Base-by-base conservation (phyloP, 106 monocot genomes). In the Chionographis japonica region DNA sequence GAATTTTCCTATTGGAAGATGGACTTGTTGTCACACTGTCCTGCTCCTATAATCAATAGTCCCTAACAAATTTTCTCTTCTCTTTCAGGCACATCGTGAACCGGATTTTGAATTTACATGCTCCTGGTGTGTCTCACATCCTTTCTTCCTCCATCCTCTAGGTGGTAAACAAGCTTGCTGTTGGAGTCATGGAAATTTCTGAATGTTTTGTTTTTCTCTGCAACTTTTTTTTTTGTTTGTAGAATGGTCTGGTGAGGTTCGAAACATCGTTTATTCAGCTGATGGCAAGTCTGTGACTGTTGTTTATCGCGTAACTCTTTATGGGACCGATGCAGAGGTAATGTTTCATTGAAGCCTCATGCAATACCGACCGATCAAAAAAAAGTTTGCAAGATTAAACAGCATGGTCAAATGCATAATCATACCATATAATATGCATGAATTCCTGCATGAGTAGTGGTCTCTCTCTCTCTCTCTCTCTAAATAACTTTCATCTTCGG, bases 241-340 rank as follows among this genome's bases (percentile, higher is more conserved):
- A 93, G 97, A 99, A 76, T 99, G 93, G 98, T 99, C 98, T 70
- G 93, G 93, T 59, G 90, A 99, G 65, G 78, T 99, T 41, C 80
- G 87, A 65, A 93, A 20, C 69, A 88, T 99, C 63, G 75, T 74
- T 49, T 99, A 99, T 75, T 90, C 98, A 15, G 74, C 93, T 73
- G 93, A 99, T 79, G 90, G 90, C 12, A 88, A 99, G 68, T 72
- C 93, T 15, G 98, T 99, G 9, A 80, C 98, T n/a, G 90, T 99
- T 72, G 81, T 99, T 50, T 99, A 99, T 60, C 87, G 93, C 43
- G 93, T 99, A 15, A 99, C 93, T 41, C 83, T 99, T 10, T 82
- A 90, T 78, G 98, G 93, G 12, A 90, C 90, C 63, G 98, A 99
- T 84, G 89, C 90, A 50, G 98, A 99, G 97, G 97, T 98, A 97